phyloP scores from a whole-genome alignment of 495 filamentous ascomycete genomes.

The Sphaerosporella brunnea region DNA sequence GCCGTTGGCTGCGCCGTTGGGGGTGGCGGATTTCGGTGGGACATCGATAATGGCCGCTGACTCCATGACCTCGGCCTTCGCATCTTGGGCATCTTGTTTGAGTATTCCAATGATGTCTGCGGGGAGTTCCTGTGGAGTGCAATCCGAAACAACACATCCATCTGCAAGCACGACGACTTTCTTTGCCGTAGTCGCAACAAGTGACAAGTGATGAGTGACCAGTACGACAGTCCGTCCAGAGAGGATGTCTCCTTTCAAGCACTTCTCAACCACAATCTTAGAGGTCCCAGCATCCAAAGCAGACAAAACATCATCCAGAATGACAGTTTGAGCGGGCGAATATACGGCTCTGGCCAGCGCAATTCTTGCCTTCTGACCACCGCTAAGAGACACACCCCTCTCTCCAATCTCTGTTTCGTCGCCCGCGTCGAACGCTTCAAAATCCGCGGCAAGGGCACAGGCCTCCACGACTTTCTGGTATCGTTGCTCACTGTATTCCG shows the following conservation, averaged over 20 bases:
- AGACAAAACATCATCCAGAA: constrained; percentile 54
- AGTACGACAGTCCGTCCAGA: constrained; percentile 34
- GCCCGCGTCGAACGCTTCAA: constrained; percentile 44
- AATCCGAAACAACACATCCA: constrained; percentile 34
- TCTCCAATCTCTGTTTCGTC: constrained; percentile 55
- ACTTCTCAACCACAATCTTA: constrained; percentile 32
- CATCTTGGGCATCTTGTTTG: constrained; percentile 2
- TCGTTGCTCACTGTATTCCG: constrained; percentile 30
- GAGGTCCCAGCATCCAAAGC: constrained; percentile 41
- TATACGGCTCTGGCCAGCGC: constrained; percentile 55
- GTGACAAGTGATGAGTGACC: constrained; percentile 34
- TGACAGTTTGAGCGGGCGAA: constrained; percentile 42
- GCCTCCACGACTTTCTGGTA: constrained; percentile 42
- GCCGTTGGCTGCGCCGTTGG: not conserved
- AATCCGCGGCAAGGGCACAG: constrained; percentile 46
- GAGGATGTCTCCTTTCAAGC: constrained; percentile 33
- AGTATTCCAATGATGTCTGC: constrained; percentile 13
- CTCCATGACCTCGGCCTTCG: constrained; percentile 4
- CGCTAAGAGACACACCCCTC: constrained; percentile 50
- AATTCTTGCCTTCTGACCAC: constrained; percentile 52
- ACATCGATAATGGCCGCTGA: constrained; percentile 7
- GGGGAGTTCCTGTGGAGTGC: constrained; percentile 27
- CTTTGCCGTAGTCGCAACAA: constrained; percentile 19
- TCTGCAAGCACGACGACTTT: constrained; percentile 40
- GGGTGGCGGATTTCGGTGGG: not conserved